Conservation (phyloP, 2,329 filamentous ascomycete species). For the Bipolaris sorokiniana region DNA sequence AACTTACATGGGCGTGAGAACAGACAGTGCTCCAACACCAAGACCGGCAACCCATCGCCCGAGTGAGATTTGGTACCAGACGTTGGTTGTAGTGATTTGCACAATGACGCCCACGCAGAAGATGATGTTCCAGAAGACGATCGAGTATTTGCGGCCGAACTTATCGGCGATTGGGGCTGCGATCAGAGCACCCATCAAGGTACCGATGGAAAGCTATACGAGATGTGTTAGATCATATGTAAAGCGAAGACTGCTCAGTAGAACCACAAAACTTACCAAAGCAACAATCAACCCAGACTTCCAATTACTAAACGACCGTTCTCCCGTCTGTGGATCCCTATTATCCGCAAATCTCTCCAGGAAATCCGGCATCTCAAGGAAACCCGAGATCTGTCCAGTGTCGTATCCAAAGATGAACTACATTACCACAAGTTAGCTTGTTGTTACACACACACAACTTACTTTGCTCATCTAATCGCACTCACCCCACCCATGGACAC, state of each 20-base stretch:
- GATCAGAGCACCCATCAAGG: constrained; percentile 72
- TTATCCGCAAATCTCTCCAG: constrained; percentile 37
- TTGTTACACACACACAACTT: background rate
- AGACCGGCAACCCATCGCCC: constrained; percentile 71
- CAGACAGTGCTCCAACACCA: constrained; percentile 68
- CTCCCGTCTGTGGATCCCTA: constrained; percentile 28
- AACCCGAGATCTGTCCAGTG: constrained; percentile 46
- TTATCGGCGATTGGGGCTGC: constrained; percentile 65
- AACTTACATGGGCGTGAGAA: constrained; percentile 57
- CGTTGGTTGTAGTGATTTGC: constrained; percentile 63
- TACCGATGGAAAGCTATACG: constrained; percentile 68
- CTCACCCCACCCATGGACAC: constrained; percentile 47
- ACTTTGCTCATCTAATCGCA: background rate
- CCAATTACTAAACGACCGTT: constrained; percentile 37
- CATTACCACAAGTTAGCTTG: background rate
- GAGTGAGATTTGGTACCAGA: constrained; percentile 69
- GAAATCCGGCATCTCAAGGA: constrained; percentile 48
- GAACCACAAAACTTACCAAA: constrained; percentile 28
- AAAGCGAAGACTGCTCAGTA: background rate
- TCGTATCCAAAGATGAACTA: constrained; percentile 42
- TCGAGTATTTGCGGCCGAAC: constrained; percentile 67
- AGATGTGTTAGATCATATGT: background rate
- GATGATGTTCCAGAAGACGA: constrained; percentile 67
- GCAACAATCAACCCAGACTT: constrained; percentile 46
- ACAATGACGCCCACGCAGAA: constrained; percentile 69